Conservation (phyloP, 2,329 filamentous ascomycete genomes). For the Colletotrichum gigasporum region DNA sequence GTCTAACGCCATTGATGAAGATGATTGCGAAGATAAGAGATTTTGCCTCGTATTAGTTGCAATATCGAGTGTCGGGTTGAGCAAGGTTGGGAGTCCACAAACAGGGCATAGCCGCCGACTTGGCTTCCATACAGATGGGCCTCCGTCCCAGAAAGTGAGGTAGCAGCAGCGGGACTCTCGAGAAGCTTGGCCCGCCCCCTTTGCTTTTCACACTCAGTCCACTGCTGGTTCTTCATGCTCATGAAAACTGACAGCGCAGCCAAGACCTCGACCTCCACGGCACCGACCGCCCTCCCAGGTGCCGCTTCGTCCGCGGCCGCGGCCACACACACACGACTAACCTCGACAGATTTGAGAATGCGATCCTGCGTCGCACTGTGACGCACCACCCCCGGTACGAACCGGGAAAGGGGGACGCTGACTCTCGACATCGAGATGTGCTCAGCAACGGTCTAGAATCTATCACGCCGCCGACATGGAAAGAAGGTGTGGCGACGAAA, state of each 20-base stretch:
- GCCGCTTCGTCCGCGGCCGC: background rate
- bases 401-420: background rate
- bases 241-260: background rate
- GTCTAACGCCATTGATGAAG: constrained; percentile 20
- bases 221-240: background rate
- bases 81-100: background rate
- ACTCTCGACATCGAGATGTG: background rate
- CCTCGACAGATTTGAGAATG: background rate
- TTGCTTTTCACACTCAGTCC: background rate
- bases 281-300: background rate
- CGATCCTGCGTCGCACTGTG: background rate
- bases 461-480: background rate
- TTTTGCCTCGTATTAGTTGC: constrained; percentile 10
- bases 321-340: background rate
- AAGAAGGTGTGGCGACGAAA: constrained; percentile 15
- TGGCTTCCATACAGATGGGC: constrained; percentile 1
- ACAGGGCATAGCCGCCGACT: constrained; percentile 1
- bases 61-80: background rate
- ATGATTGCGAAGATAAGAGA: constrained; percentile 7
- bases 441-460: background rate
- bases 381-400: background rate
- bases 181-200: constrained; percentile 10
- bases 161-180: background rate
- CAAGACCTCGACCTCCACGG: constrained; percentile 11
- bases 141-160: background rate